Evolutionary conservation across 306 rosid species (phyloP).

Genomic region (Vachellia collinsii): DNA sequence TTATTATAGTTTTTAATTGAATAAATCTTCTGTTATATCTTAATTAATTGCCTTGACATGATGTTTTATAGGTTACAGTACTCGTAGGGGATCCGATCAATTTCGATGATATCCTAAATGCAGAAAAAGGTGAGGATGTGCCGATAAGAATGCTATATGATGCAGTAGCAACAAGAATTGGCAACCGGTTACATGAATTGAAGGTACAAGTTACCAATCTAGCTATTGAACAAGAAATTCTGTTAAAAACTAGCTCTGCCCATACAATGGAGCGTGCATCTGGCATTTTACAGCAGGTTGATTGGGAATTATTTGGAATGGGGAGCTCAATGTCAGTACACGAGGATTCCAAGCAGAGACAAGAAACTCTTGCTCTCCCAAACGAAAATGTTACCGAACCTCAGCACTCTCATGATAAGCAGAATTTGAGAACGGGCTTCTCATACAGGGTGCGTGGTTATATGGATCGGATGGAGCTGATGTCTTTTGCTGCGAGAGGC

Average conservation of each 20-base stretch:
- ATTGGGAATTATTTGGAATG: conserved; percentile 88
- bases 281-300: conserved; percentile 69
- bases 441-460: conserved; percentile 74
- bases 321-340: conserved; percentile 48
- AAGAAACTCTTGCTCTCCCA: conserved; percentile 43
- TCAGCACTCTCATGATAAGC: conserved; percentile 43
- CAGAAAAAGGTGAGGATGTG: conserved; percentile 47
- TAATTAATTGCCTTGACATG: conserved; percentile 8
- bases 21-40: not conserved
- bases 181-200: conserved; percentile 62
- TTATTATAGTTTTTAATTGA: not conserved
- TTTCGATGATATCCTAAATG: conserved; percentile 70
- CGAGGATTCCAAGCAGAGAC: conserved; percentile 43
- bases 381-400: conserved; percentile 24
- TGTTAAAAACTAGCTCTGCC: conserved; percentile 37
- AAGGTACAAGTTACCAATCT: conserved; percentile 73
- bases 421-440: conserved; percentile 52
- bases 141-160: conserved; percentile 69
- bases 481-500: conserved; percentile 95
- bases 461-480: conserved; percentile 68
- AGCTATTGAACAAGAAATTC: conserved; percentile 58
- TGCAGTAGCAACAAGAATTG: conserved; percentile 75
- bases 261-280: conserved; percentile 52
- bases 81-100: conserved; percentile 89
- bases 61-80: conserved; percentile 66